phyloP scores from a whole-genome alignment of 139 green algal species.

The Choricystis sp. region DNA sequence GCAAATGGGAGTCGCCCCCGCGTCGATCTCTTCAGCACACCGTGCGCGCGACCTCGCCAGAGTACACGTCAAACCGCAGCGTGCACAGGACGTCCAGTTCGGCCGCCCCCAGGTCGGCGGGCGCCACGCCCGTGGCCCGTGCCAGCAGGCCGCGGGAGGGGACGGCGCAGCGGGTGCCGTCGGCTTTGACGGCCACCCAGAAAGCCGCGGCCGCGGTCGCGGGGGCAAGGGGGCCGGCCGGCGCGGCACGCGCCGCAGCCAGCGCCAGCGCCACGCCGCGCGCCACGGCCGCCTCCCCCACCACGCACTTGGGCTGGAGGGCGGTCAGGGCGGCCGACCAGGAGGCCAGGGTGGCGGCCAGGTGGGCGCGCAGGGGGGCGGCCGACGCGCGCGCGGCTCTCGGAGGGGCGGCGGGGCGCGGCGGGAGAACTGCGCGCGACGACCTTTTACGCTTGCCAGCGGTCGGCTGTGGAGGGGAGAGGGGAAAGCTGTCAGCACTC shows the following conservation, averaged over 20 bases:
- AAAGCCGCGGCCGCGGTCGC: not conserved
- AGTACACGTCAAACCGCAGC: not conserved
- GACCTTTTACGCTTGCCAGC: no score
- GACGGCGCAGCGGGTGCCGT: not conserved
- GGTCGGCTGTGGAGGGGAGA: no score
- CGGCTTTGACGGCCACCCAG: slow-evolving; percentile 2
- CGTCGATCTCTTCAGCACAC: not conserved
- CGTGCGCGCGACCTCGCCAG: not conserved
- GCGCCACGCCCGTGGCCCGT: not conserved
- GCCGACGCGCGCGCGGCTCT: no score
- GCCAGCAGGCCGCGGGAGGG: slow-evolving; percentile 1
- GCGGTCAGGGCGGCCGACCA: not conserved
- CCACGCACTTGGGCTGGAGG: not conserved
- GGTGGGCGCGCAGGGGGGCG: not conserved
- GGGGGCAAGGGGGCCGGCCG: not conserved
- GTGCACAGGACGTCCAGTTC: not conserved
- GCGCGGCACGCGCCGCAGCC: no score
- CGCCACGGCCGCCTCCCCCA: not conserved
- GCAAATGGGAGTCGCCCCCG: no score
- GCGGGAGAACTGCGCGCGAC: no score
- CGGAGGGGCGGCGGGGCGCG: no score
- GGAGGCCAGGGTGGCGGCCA: not conserved
- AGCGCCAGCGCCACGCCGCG: not conserved
- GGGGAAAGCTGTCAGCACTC: no score
- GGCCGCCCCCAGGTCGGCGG: not conserved